phyloP scores from a whole-genome alignment of 1,284 basidiomycete genomes.

The Peniophora sp. region DNA sequence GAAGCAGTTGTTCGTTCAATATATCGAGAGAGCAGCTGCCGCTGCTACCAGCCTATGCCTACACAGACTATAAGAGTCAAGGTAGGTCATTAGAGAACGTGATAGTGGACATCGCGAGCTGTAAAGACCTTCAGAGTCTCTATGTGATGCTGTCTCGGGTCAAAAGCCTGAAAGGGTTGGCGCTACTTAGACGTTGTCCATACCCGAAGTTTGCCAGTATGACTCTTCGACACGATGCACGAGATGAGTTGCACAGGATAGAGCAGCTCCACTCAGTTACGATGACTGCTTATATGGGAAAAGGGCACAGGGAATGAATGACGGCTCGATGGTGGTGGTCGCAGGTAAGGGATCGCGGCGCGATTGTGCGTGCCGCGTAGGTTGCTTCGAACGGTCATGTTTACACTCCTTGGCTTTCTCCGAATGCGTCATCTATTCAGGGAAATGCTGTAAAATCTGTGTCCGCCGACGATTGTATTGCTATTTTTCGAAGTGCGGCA shows the following conservation, averaged over 20 bases:
- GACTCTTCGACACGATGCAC: not conserved
- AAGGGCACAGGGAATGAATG: too few relatives aligned
- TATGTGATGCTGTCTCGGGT: slow-evolving; percentile 3
- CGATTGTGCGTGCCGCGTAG: too few relatives aligned
- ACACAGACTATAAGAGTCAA: slow-evolving; percentile 16
- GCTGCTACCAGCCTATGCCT: slow-evolving; percentile 14
- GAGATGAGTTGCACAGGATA: not conserved
- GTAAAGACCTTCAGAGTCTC: slow-evolving; percentile 7
- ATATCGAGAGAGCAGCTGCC: slow-evolving; percentile 12
- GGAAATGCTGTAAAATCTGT: too few relatives aligned
- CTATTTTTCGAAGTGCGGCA: too few relatives aligned
- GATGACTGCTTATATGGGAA: too few relatives aligned
- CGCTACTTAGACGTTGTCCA: not conserved
- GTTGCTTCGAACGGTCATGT: too few relatives aligned
- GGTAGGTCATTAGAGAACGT: slow-evolving; percentile 12
- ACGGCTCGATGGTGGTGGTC: too few relatives aligned
- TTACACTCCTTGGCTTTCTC: too few relatives aligned
- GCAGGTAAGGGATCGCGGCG: too few relatives aligned
- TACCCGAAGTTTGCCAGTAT: not conserved
- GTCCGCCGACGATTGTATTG: too few relatives aligned
- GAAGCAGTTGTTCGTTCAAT: not conserved
- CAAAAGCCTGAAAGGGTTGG: not conserved
- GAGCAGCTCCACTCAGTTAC: too few relatives aligned
- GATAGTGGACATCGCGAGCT: slow-evolving; percentile 14
- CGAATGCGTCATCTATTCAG: too few relatives aligned